phyloP scores from a whole-genome alignment of 805 yeast species.

The Saccharomycopsis microspora region DNA sequence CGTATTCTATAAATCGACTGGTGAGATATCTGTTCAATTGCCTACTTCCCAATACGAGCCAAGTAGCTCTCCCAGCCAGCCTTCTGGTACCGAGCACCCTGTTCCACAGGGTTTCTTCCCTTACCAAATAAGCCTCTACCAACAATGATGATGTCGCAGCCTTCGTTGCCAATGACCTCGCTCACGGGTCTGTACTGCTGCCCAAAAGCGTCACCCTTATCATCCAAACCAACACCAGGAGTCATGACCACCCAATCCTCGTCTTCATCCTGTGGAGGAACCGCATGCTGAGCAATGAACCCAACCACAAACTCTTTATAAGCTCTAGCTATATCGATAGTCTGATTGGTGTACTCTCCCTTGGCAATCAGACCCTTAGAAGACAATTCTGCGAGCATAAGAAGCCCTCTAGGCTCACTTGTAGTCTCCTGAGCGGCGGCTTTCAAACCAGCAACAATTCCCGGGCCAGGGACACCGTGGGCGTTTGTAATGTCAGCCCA shows the following conservation, averaged over 20 bases:
- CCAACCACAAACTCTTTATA: conserved; percentile 92
- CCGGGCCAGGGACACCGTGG: conserved; percentile 93
- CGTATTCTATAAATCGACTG: no score
- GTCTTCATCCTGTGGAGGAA: conserved; percentile 75
- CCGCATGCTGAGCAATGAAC: conserved; percentile 84
- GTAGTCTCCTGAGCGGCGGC: conserved; percentile 62
- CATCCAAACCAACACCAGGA: conserved; percentile 97
- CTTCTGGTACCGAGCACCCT: conserved; percentile 77
- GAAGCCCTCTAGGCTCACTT: conserved; percentile 71
- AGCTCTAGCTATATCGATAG: conserved; percentile 80
- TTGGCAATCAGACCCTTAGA: conserved; percentile 89
- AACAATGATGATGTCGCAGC: conserved; percentile 95
- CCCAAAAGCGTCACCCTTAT: conserved; percentile 90
- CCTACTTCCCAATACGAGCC: no score
- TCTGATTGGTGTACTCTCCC: conserved; percentile 79
- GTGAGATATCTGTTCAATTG: no score
- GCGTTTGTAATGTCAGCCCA: conserved; percentile 99
- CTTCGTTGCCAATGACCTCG: conserved; percentile 61
- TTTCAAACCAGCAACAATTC: conserved; percentile 80
- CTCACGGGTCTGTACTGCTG: conserved; percentile 93
- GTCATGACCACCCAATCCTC: conserved; percentile 96
- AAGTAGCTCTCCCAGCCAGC: conserved; percentile 95
- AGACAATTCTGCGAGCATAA: conserved; percentile 93
- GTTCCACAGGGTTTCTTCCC: conserved; percentile 82
- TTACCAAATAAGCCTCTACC: conserved; percentile 95